Percentiles rank a stretch among this genome's conserved stretches.
These are phyloP conservation scores for Boletus coccyginus DNA, from an alignment of 768 basidiomycete genomes.

Conservation along the genomic window DNA sequence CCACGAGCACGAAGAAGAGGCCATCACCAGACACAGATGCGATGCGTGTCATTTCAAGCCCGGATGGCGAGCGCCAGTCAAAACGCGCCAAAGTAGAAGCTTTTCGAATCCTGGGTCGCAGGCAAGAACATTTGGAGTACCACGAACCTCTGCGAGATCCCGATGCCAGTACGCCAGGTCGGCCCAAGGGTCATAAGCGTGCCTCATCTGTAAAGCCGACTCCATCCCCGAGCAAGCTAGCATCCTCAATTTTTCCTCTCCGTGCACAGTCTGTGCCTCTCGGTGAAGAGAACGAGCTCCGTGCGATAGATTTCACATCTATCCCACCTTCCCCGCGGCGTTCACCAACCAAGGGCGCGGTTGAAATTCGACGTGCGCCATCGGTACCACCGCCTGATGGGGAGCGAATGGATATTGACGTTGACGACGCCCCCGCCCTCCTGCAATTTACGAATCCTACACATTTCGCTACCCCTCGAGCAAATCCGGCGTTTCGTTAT, in stretches of 20 bases:
- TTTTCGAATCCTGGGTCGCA: constrained; percentile 10
- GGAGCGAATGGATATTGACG: constrained; percentile 27
- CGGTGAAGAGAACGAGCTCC: constrained; percentile 8
- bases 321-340: constrained; percentile 27
- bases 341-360: constrained; percentile 18
- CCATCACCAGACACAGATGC: constrained; percentile 27
- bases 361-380: constrained; percentile 28
- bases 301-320: constrained; percentile 19
- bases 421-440: constrained; percentile 10
- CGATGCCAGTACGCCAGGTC: constrained; percentile 4
- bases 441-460: constrained; percentile 23
- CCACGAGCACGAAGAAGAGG: constrained; percentile 27
- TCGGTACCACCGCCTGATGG: constrained; percentile 19
- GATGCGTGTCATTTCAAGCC: constrained; percentile 9
- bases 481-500: constrained; percentile 14
- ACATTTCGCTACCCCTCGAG: constrained; percentile 2
- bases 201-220: constrained; percentile 23
- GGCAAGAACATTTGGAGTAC: constrained; percentile 15
- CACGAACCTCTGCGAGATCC: constrained; percentile 21
- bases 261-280: constrained; percentile 33
- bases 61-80: constrained; percentile 12
- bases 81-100: constrained; percentile 29
- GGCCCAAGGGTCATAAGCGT: constrained; percentile 8
- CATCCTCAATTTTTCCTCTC: constrained; percentile 10
- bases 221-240: constrained; percentile 13